Base-by-base conservation (phyloP, 2,329 filamentous ascomycete genomes). In the Trichoderma koningiopsis region DNA sequence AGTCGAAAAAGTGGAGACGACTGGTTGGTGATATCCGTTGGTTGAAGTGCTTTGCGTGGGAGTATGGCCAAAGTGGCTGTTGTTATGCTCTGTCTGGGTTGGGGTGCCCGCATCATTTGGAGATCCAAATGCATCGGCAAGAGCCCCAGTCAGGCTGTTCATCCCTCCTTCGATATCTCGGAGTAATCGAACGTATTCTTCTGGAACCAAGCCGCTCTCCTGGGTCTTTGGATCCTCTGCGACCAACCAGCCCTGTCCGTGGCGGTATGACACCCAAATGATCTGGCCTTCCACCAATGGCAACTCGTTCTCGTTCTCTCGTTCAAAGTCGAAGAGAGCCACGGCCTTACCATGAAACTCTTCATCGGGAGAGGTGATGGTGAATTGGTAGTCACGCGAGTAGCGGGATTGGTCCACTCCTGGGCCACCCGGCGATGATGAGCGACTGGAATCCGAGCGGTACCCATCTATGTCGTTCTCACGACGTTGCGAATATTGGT, bases 311-410 rank as follows among this genome's bases (percentile, higher is more conserved):
- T 97, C 94, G 78, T 98, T 97, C 80, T 98, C 95, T 37, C 94
- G 88, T 74, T 90, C 90, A 81, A 99, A 99, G 78, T 97, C 94
- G 78, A 97, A 99, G 27, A 99, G 84, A 7, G 96, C 96, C 33
- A 99, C 93, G 13, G 94, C 94, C 78, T 97, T 97, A 60, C 96
- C 96, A 77, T 97, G 94, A 88, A 97, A 97, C 79, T 98, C 94
- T 81, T 98, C 95, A 78, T 98, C 96, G 5, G 94, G 94, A 16
- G 93, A 96, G 19, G 93, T 95, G 74, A 97, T 97, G 22, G 93
- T 96, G 79, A 97, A 97, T 75, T 96, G 92, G 78, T 97, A 97
- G 79, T 97, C 93, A 73, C 92, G 89, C 57, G 93, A 96, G 80
- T 94, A 97, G 75, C 94, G 88, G 68, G 90, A 92, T 77, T 93